phyloP scores from a whole-genome alignment of 2,329 filamentous ascomycete species.

The Ambrosiella xylebori region DNA sequence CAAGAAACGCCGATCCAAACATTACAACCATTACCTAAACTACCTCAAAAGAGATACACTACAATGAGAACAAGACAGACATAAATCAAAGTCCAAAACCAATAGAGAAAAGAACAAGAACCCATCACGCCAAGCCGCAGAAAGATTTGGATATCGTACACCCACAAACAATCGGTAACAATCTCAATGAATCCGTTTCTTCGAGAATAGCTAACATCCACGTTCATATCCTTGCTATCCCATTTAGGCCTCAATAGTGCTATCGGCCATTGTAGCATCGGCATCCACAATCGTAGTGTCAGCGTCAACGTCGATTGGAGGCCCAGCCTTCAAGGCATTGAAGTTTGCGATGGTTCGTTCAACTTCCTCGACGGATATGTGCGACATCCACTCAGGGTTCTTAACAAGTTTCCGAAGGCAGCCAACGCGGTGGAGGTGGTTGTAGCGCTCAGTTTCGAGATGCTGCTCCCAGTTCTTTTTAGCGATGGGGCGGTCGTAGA shows the following conservation, averaged over 20 bases:
- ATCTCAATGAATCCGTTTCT: too few species aligned
- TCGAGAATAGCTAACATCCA: background rate
- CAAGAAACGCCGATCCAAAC: background rate
- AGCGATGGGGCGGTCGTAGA: conserved; percentile 51
- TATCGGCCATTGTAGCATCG: conserved; percentile 16
- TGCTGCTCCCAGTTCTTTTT: conserved; percentile 43
- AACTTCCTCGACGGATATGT: conserved; percentile 61
- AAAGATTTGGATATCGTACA: conserved; percentile 9
- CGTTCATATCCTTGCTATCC: background rate
- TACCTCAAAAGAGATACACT: conserved; percentile 1
- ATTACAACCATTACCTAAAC: background rate
- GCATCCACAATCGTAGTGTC: conserved; percentile 19
- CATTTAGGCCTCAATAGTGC: conserved; percentile 9
- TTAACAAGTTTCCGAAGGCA: conserved; percentile 64
- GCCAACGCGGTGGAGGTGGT: conserved; percentile 45
- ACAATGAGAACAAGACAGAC: background rate
- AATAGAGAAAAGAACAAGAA: conserved; percentile 11
- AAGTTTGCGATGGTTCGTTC: conserved; percentile 53
- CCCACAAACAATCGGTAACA: background rate
- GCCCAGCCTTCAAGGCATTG: background rate
- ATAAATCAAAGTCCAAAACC: background rate
- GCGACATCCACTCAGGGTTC: conserved; percentile 65
- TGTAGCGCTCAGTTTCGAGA: conserved; percentile 33
- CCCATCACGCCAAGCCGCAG: conserved; percentile 1
- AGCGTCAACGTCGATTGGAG: conserved; percentile 13